Evolutionary conservation across 306 rosid species (phyloP).

Genomic region (Astragalus glycyphyllos): DNA sequence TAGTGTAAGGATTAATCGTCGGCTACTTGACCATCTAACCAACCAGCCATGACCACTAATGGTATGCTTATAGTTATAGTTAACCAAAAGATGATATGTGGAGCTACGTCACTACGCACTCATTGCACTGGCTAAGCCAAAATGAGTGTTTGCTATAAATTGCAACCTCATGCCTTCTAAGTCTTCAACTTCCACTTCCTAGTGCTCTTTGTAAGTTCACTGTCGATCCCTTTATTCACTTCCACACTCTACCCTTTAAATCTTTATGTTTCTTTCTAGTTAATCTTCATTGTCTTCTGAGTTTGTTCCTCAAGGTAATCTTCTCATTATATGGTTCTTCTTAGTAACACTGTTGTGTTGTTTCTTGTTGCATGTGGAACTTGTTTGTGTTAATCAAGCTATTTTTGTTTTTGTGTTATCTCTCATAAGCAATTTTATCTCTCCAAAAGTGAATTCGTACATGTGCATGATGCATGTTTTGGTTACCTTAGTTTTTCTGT

Average conservation of each 20-base stretch:
- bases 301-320: constrained; percentile 41
- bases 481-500: neutral
- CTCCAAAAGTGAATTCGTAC: too few species aligned
- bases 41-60: neutral
- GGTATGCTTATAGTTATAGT: neutral
- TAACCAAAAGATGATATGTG: constrained; percentile 33
- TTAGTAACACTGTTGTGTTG: constrained; percentile 13
- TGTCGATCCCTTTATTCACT: constrained; percentile 1
- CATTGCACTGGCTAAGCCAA: constrained; percentile 2
- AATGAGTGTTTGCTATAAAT: constrained; percentile 32
- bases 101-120: constrained; percentile 48
- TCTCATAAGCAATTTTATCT: too few species aligned
- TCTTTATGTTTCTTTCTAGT: constrained; percentile 17
- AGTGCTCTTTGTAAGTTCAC: constrained; percentile 17
- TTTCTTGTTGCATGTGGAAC: constrained; percentile 15
- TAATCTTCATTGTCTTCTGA: neutral
- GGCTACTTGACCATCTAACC: neutral
- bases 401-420: too few species aligned
- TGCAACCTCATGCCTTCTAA: neutral
- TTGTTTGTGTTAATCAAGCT: constrained; percentile 14
- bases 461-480: too few species aligned
- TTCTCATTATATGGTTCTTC: constrained; percentile 26
- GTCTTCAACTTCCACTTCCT: constrained; percentile 37
- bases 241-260: constrained; percentile 19
- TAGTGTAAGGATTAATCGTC: neutral